Evolutionary conservation across 2,329 filamentous ascomycete species (phyloP).

Genomic region (Graphilbum ipis-grandicollis): DNA sequence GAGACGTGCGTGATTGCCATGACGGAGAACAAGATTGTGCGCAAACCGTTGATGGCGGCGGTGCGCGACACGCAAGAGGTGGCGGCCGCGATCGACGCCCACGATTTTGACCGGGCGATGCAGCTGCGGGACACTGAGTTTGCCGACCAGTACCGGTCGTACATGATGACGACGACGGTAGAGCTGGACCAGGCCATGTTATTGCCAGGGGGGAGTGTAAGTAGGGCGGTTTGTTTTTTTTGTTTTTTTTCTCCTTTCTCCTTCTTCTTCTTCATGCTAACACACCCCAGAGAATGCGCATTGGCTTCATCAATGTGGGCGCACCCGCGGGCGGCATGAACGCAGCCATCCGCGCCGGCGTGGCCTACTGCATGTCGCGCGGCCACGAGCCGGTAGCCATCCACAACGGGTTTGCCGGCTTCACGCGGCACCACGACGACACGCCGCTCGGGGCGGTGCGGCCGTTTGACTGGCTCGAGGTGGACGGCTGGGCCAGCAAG

Average conservation of each 20-base stretch:
- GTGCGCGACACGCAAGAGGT: conserved; percentile 77
- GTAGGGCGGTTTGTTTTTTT: conserved; percentile 11
- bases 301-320: conserved; percentile 93
- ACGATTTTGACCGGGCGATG: conserved; percentile 83
- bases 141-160: conserved; percentile 77
- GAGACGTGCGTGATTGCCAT: conserved; percentile 93
- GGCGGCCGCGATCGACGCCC: conserved; percentile 60
- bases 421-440: conserved; percentile 79
- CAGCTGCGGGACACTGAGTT: conserved; percentile 81
- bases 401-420: conserved; percentile 90
- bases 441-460: conserved; percentile 68
- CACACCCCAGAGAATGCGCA: conserved; percentile 57
- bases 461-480: conserved; percentile 80
- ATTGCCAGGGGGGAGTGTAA: conserved; percentile 53
- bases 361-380: conserved; percentile 78
- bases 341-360: conserved; percentile 79
- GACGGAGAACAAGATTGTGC: conserved; percentile 92
- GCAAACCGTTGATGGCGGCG: conserved; percentile 76
- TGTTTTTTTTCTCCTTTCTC: background rate
- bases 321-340: conserved; percentile 98
- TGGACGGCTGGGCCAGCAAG: conserved; percentile 88
- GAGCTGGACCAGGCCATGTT: conserved; percentile 48
- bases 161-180: conserved; percentile 77
- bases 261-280: background rate
- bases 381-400: conserved; percentile 90